Evolutionary conservation across 148 eudicot genomes (phyloP), one percentile per base, ranked within the genome.

Genomic region (Linanthus parryae): DNA sequence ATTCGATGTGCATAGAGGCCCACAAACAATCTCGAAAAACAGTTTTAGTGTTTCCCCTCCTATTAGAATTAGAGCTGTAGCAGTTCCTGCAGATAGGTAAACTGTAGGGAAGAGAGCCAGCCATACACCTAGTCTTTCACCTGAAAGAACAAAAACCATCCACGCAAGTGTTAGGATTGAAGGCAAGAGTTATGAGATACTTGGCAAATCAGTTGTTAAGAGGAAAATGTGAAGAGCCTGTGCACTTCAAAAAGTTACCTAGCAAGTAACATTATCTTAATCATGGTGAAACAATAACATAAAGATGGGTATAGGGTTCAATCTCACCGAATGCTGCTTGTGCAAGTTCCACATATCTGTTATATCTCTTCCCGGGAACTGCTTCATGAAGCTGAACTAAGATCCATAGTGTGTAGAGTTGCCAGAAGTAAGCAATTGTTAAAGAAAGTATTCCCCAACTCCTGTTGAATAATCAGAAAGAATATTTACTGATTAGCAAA

Each of bases 381-480:
- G 98, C 98, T 73, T 92, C 98, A 68, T 92, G 98, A n/a, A 92
- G 76, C 72, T 92, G 98, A 71, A 92, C 94, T 10, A 92, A 76
- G 60, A 92, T 77, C 98, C 98, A 92, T n/a, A 92, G 56, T 20
- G 98, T 92, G 70, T 92, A 92, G 9, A 92, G 75, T 77, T 92
- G 98, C 98, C 98, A 92, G 30, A 82, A 54, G 61, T 79, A 92
- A 26, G 98, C 98, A 40, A 92, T 72, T 14, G 80, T 92, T 58
- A 92, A 72, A 41, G 96, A 74, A 59, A 92, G 76, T 60, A 92
- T 84, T 28, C 98, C 98, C 98, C 96, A 92, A 44, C 96, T 79
- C 98, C 98, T 87, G 77, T 67, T 59, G 18, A 47, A 40, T n/a
- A 44, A 40, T 26, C 7, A 29, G 10, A 63, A 22, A 23, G 38